Evolutionary conservation across 805 yeast genomes (phyloP).

Genomic region (Zygoascus bituminiphila): DNA sequence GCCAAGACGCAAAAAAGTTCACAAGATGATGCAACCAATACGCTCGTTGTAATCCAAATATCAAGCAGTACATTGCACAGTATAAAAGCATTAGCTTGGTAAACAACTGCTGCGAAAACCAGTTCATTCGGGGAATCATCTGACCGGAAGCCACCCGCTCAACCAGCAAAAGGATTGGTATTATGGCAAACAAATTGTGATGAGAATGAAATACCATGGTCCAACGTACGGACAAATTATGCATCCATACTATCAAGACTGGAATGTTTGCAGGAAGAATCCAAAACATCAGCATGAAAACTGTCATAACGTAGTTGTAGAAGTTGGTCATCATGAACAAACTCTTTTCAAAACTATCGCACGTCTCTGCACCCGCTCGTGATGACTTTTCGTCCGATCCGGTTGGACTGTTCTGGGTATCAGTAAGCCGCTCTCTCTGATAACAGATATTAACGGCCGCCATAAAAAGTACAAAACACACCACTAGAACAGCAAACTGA

Average conservation of each 20-base stretch:
- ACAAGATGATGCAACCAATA: constrained; percentile 76
- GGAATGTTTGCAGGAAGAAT: constrained; percentile 74
- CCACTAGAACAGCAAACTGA: constrained; percentile 64
- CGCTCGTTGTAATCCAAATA: constrained; percentile 76
- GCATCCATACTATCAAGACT: constrained; percentile 69
- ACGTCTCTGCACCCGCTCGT: constrained; percentile 1
- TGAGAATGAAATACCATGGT: constrained; percentile 63
- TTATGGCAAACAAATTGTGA: constrained; percentile 69
- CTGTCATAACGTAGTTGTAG: constrained; percentile 52
- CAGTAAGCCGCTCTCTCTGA: background rate
- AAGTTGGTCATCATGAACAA: constrained; percentile 21
- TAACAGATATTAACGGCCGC: constrained; percentile 33
- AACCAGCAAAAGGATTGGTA: constrained; percentile 59
- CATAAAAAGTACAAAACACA: constrained; percentile 49
- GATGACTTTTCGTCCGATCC: background rate
- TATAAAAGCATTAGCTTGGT: constrained; percentile 39
- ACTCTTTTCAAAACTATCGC: constrained; percentile 10
- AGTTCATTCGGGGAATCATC: constrained; percentile 35
- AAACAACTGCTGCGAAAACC: constrained; percentile 12
- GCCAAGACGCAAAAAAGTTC: constrained; percentile 40
- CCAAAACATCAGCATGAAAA: constrained; percentile 66
- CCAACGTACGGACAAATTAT: constrained; percentile 71
- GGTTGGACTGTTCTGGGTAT: background rate
- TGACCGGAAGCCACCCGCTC: constrained; percentile 46
- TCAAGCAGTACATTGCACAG: constrained; percentile 49